Evolutionary conservation across 1,284 basidiomycete species (phyloP).

Genomic region (Ceraceosorus bombacis): DNA sequence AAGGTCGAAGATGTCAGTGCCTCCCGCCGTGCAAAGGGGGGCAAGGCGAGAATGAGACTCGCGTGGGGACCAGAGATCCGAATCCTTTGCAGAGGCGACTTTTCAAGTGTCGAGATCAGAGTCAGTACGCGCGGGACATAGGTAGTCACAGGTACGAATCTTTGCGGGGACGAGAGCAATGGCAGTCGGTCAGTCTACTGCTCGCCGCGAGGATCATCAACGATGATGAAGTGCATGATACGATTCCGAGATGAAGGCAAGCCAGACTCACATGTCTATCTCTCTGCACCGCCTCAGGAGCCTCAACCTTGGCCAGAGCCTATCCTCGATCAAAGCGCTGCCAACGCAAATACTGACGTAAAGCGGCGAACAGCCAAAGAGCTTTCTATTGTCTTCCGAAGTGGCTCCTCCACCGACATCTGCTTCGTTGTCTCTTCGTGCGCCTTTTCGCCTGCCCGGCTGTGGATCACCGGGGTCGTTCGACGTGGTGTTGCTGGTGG

Average conservation of each 20-base stretch:
- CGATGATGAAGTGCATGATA: neutral
- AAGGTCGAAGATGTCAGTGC: too few relatives aligned
- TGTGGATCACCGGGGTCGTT: too few relatives aligned
- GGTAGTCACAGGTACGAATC: constrained; percentile 23
- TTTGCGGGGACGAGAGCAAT: neutral
- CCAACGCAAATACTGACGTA: neutral
- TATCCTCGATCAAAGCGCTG: neutral
- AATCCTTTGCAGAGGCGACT: constrained; percentile 29
- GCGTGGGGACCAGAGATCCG: constrained; percentile 36
- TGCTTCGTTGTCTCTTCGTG: too few relatives aligned
- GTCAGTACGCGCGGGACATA: constrained; percentile 28
- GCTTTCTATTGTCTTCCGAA: neutral
- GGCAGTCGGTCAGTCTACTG: neutral
- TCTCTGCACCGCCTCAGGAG: neutral
- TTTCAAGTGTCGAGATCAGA: constrained; percentile 25
- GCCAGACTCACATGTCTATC: constrained; percentile 8
- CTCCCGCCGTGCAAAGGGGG: constrained; percentile 14
- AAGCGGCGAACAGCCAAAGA: neutral
- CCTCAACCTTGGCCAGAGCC: neutral
- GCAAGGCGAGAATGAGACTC: constrained; percentile 29
- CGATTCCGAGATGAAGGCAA: neutral
- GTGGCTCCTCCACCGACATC: too few relatives aligned
- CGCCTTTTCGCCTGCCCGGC: too few relatives aligned
- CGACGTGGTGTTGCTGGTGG: neutral
- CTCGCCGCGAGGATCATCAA: neutral